Base-by-base conservation (phyloP, 345 rosid genomes). In the Salix caprea region DNA sequence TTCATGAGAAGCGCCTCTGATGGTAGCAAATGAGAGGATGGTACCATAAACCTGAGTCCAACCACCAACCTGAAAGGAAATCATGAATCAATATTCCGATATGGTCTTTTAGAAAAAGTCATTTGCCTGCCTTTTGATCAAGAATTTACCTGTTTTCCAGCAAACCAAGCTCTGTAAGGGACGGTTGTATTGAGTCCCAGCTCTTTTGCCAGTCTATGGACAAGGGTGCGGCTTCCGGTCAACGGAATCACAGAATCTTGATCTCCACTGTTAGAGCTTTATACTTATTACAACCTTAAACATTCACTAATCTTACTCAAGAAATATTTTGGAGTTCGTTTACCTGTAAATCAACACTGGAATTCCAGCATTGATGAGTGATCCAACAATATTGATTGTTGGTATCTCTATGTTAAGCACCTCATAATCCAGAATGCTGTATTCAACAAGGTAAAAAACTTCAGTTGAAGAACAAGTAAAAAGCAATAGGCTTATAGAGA, bases 211-310 rank as follows among this genome's bases (percentile, higher is more conserved):
- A 80, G 64, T 75, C 76, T 44, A 32, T 70, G 69, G 16, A 80
- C 75, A 50, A 80, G 73, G 52, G 76, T 80, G 3, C 82, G 79
- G 82, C 82, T 80, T 61, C 82, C 74, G 3, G 74, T 79, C 74
- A 94, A 83, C 0, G 98, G 97, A 73, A 94, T 87, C 15, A 92
- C 98, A n/a, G 97, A 94, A 87, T 94, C 98, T 86, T 94, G 98
- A 79, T 94, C 98, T 71, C 82, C 82, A 50, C 82, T 80, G 61
- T 18, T 10, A 9, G 67, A 23, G 71, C 36, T 28, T 11, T 36
- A n/a, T 4, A 58, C 14, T 28, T 40, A 2, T 50, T 66, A 50
- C 1, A 36, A 67, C 4, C 7, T 61, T 15, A 10, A 34, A 66
- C 30, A 6, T 61, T 11, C 50, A n/a, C 6, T 64, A 14, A 42